Evolutionary conservation across 2,329 filamentous ascomycete genomes (phyloP), one percentile per base, ranked within the genome.

Genomic region (Fusarium ambrosium): DNA sequence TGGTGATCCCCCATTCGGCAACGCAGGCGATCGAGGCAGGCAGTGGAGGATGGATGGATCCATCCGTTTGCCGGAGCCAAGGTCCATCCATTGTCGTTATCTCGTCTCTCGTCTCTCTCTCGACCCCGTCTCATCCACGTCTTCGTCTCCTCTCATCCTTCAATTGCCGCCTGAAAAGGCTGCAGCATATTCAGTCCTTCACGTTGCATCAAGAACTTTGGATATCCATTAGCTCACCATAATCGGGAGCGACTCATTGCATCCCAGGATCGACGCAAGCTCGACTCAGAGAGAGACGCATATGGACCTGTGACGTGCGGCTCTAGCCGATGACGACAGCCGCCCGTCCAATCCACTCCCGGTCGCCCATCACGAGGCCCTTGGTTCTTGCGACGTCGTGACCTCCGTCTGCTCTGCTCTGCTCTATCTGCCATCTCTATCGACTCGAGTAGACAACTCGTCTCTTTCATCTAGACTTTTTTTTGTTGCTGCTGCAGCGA

Each of bases 241-340:
- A 22, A 41, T 14, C 24, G 22, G 22, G 9, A 41, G 11, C 34
- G 24, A 55, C 64, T 55, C 41, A 34, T 27, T 14, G 14, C 14
- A 16, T 64, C 58, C 24, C 11, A 22, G 18, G 16, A 41, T 45
- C 11, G 39, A 62, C 39, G 58, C 48, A 24, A 29, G 51, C 45
- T 48, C 68, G 59, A 71, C 63, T 71, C 62, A 59, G 39, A 45
- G 32, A 48, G 14, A n/a, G 53, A 53, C 58, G 65, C 70, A 66
- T 48, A 48, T 45, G 37, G 58, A 55, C 63, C 65, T 74, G 71
- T 79, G 77, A 79, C 74, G 74, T 79, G 72, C 74, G 70, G 72
- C 70, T 75, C 77, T 77, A 77, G 77, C 77, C 77, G 77, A 79
- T 79, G 77, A 79, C 77, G 77, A 73, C 74, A 76, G 64, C 65